phyloP scores from a whole-genome alignment of 805 yeast genomes.

The Metschnikowia similis region DNA sequence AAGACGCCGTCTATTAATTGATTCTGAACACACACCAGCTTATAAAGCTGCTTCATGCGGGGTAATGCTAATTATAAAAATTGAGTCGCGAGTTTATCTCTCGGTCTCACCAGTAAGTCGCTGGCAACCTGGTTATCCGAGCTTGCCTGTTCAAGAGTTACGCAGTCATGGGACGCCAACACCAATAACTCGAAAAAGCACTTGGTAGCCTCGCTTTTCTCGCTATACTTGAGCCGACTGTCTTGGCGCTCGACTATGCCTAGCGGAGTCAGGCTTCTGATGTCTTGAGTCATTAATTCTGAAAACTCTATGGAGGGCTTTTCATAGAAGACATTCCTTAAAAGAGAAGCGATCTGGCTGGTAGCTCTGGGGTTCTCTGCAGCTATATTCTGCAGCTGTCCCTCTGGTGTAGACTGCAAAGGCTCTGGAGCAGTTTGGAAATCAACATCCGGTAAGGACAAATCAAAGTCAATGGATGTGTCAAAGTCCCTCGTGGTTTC shows the following conservation, averaged over 20 bases:
- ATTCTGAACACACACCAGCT: no score
- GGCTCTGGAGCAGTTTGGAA: conserved; percentile 14
- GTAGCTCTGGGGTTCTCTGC: conserved; percentile 46
- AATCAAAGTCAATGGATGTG: conserved; percentile 22
- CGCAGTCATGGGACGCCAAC: conserved; percentile 71
- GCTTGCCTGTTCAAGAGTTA: conserved; percentile 53
- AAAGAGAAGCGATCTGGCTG: conserved; percentile 46
- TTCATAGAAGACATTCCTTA: conserved; percentile 33
- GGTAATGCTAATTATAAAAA: conserved; percentile 12
- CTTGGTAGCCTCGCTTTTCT: conserved; percentile 59
- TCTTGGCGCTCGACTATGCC: conserved; percentile 16
- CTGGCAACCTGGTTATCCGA: conserved; percentile 45
- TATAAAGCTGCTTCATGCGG: not conserved
- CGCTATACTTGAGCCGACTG: conserved; percentile 24
- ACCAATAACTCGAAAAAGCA: conserved; percentile 81
- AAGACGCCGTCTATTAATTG: no score
- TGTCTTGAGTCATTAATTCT: conserved; percentile 38
- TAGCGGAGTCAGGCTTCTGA: conserved; percentile 15
- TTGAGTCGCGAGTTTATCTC: conserved; percentile 31
- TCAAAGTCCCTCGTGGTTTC: conserved; percentile 12
- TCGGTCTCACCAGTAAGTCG: conserved; percentile 49
- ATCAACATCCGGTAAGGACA: conserved; percentile 25
- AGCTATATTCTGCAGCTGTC: conserved; percentile 16
- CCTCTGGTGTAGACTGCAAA: conserved; percentile 10
- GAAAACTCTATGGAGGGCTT: conserved; percentile 26